phyloP scores from a whole-genome alignment of 1,284 basidiomycete genomes.

The Trametes polyzona region DNA sequence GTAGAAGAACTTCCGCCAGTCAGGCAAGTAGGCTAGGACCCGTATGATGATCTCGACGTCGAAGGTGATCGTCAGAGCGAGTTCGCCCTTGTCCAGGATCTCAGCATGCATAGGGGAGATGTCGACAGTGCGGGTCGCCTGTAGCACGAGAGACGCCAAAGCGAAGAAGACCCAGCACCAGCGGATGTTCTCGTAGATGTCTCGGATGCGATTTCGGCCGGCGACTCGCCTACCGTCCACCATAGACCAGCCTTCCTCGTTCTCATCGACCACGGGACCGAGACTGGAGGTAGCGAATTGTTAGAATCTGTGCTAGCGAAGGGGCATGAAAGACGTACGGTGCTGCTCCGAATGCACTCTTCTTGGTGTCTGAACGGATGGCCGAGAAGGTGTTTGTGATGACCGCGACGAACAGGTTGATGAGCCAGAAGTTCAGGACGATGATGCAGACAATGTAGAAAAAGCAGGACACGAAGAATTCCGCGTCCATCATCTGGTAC shows the following conservation, averaged over 20 bases:
- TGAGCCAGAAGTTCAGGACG: slow-evolving; percentile 92
- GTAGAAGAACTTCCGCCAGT: slow-evolving; percentile 82
- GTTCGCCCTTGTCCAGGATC: slow-evolving; percentile 70
- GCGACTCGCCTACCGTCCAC: slow-evolving; percentile 48
- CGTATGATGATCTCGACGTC: slow-evolving; percentile 89
- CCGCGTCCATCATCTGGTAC: slow-evolving; percentile 92
- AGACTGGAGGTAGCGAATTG: slow-evolving; percentile 43
- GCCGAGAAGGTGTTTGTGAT: slow-evolving; percentile 95
- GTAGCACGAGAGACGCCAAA: slow-evolving; percentile 72
- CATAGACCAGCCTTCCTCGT: slow-evolving; percentile 61
- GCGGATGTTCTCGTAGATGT: slow-evolving; percentile 62
- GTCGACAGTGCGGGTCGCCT: slow-evolving; percentile 74
- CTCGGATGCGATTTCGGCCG: slow-evolving; percentile 53
- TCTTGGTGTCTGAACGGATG: slow-evolving; percentile 87
- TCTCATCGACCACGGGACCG: slow-evolving; percentile 51
- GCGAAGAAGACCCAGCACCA: slow-evolving; percentile 84
- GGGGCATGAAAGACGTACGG: slow-evolving; percentile 44
- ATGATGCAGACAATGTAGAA: slow-evolving; percentile 89
- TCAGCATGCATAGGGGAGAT: slow-evolving; percentile 50
- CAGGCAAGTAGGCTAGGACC: slow-evolving; percentile 73
- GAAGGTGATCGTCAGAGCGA: slow-evolving; percentile 84
- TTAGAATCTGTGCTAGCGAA: not conserved
- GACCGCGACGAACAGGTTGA: slow-evolving; percentile 95
- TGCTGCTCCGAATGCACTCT: slow-evolving; percentile 91
- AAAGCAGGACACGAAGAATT: slow-evolving; percentile 86